These are phyloP conservation scores for Ceratobasidium sp. DNA, from an alignment of 1,284 basidiomycete genomes.

Conservation along the genomic window DNA sequence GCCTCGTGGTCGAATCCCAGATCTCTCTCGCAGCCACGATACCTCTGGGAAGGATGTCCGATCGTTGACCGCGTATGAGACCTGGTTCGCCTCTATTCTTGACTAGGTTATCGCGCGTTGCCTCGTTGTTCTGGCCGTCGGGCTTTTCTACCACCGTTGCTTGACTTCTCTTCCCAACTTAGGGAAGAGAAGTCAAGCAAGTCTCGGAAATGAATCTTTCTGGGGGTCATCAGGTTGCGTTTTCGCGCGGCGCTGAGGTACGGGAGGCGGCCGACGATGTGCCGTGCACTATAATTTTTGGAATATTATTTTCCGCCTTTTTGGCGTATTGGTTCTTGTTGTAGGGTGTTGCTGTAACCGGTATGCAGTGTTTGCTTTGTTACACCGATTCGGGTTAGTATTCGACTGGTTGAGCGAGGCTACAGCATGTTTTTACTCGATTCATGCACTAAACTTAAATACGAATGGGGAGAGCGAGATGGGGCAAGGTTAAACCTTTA, in stretches of 20 bases:
- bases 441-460: too few relatives aligned
- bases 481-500: too few relatives aligned
- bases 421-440: not conserved
- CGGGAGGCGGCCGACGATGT: constrained; percentile 7
- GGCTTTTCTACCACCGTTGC: not conserved
- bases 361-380: too few relatives aligned
- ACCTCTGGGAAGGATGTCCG: constrained; percentile 20
- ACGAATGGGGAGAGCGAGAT: too few relatives aligned
- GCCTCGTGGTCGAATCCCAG: not conserved
- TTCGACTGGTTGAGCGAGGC: not conserved
- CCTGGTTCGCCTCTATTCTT: not conserved
- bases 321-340: not conserved
- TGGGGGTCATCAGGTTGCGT: not conserved
- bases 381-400: too few relatives aligned
- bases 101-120: constrained; percentile 24
- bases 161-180: not conserved
- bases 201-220: not conserved
- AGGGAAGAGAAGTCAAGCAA: not conserved
- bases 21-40: constrained; percentile 2
- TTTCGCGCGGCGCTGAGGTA: constrained; percentile 11
- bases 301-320: constrained; percentile 21
- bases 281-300: constrained; percentile 20
- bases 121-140: constrained; percentile 26
- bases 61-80: constrained; percentile 27
- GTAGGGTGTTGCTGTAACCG: not conserved